Evolutionary conservation across 192 early-diverging fungal species (phyloP).

Genomic region (Neocallimastix lanati): DNA sequence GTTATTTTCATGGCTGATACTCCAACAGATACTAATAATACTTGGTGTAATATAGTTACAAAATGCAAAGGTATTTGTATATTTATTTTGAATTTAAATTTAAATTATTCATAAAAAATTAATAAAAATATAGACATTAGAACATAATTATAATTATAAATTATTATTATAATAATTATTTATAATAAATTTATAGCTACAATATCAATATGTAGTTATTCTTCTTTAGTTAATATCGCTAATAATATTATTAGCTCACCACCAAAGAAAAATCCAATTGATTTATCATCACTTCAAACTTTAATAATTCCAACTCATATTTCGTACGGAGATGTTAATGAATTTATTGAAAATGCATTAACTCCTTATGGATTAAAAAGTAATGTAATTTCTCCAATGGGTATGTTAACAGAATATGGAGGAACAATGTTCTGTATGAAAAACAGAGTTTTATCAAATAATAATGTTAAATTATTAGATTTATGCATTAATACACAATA

Average conservation of each 20-base stretch:
- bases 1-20: constrained; percentile 42
- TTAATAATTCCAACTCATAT: constrained; percentile 48
- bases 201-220: neutral
- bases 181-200: neutral
- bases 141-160: constrained; percentile 1
- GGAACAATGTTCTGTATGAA: constrained; percentile 52
- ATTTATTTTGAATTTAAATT: too few species aligned
- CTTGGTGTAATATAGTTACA: constrained; percentile 48
- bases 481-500: neutral
- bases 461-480: neutral
- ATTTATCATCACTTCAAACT: constrained; percentile 34
- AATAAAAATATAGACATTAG: too few species aligned
- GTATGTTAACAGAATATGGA: constrained; percentile 53
- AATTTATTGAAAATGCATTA: constrained; percentile 12
- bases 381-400: constrained; percentile 42
- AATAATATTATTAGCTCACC: constrained; percentile 14
- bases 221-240: neutral
- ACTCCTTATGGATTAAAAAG: constrained; percentile 1
- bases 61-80: constrained; percentile 35
- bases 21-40: constrained; percentile 39
- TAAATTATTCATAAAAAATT: too few species aligned
- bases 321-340: constrained; percentile 34
- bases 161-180: constrained; percentile 2
- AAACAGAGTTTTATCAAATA: constrained; percentile 26
- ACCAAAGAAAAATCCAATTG: constrained; percentile 32